Percentiles rank a stretch among this genome's conserved stretches.
Evolutionary conservation across 108 stramenopile genomes (phyloP).

Genomic region (Pseudonitzschia delicatissima): DNA sequence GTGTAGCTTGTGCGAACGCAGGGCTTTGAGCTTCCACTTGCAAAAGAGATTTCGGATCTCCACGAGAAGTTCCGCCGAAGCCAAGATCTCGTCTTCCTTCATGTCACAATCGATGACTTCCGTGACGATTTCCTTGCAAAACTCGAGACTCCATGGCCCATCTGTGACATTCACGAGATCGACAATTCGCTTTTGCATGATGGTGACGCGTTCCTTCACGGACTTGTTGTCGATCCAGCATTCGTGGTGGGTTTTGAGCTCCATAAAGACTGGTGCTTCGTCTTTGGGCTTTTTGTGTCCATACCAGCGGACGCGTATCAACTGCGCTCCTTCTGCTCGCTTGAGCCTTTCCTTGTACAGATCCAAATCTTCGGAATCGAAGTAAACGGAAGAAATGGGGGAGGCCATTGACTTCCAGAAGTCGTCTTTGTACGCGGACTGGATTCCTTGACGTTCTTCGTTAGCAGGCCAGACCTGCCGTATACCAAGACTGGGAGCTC

Average conservation of each 20-base stretch:
- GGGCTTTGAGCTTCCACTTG: conserved; percentile 29
- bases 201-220: conserved; percentile 36
- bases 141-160: conserved; percentile 5
- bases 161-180: background rate
- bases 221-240: conserved; percentile 30
- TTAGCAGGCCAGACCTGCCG: conserved; percentile 14
- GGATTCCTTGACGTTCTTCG: background rate
- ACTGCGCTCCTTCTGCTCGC: conserved; percentile 31
- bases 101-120: conserved; percentile 11
- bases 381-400: conserved; percentile 37
- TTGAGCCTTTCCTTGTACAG: conserved; percentile 35
- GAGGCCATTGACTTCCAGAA: conserved; percentile 33
- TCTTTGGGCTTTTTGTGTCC: conserved; percentile 33
- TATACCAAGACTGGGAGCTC: conserved; percentile 42
- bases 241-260: conserved; percentile 48
- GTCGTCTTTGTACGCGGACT: conserved; percentile 8
- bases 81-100: conserved; percentile 9
- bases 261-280: conserved; percentile 25
- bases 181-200: conserved; percentile 22
- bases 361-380: conserved; percentile 35
- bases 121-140: conserved; percentile 14
- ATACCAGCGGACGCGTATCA: conserved; percentile 41
- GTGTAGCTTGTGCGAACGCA: conserved; percentile 35
- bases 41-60: conserved; percentile 22
- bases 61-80: conserved; percentile 18